phyloP scores from a whole-genome alignment of 371 early-diverging fungal species.

The Zychaea mexicana region DNA sequence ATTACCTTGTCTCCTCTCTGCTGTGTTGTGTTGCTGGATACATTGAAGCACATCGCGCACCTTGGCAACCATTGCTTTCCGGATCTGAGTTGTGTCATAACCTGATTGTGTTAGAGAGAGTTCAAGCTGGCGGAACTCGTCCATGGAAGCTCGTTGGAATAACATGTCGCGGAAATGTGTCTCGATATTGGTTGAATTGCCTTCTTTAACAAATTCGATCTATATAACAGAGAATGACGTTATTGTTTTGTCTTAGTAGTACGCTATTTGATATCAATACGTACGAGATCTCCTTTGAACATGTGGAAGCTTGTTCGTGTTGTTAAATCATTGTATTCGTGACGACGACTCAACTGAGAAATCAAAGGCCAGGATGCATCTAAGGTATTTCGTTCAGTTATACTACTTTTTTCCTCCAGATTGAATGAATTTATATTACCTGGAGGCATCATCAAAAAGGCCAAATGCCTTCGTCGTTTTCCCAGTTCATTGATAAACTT shows the following conservation, averaged over 20 bases:
- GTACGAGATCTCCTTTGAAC: conserved; percentile 60
- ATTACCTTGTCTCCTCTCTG: conserved; percentile 18
- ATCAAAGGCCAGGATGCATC: conserved; percentile 85
- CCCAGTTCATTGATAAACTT: conserved; percentile 62
- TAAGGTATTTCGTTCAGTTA: background rate
- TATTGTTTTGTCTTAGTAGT: too few relatives aligned
- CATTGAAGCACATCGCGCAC: conserved; percentile 68
- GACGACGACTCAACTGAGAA: conserved; percentile 74
- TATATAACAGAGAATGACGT: too few relatives aligned
- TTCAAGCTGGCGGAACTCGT: conserved; percentile 66
- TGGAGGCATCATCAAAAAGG: conserved; percentile 68
- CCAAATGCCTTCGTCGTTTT: conserved; percentile 55
- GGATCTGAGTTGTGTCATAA: conserved; percentile 54
- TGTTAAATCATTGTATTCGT: conserved; percentile 73
- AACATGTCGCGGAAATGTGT: conserved; percentile 70
- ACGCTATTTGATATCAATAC: too few relatives aligned
- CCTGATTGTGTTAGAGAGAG: conserved; percentile 43
- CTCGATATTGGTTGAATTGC: conserved; percentile 57
- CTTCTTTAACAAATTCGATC: conserved; percentile 64
- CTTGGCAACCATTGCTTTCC: conserved; percentile 71
- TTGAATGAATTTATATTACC: conserved; percentile 17
- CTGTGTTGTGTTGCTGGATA: conserved; percentile 53
- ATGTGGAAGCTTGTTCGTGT: conserved; percentile 60
- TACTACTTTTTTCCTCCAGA: background rate
- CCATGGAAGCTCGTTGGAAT: conserved; percentile 77